These are phyloP conservation scores for Lignosus rhinocerotis DNA, from an alignment of 1,284 basidiomycete species.

Conservation along the genomic window DNA sequence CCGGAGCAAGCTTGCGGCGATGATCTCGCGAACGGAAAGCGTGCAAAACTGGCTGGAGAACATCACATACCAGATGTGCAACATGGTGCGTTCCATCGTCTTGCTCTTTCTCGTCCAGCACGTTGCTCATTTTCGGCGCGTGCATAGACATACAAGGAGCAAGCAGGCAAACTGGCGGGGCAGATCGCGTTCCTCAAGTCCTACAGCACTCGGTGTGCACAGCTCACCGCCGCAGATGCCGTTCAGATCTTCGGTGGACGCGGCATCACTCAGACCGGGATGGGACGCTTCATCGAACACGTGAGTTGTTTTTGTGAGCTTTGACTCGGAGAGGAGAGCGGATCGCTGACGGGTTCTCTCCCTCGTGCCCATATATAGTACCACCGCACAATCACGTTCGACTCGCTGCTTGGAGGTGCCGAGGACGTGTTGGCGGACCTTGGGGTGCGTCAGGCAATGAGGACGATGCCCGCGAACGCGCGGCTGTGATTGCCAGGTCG, in stretches of 20 bases:
- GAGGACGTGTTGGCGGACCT: slow-evolving; percentile 73
- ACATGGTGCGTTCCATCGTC: slow-evolving; percentile 58
- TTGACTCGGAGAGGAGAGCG: not conserved
- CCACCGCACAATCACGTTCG: slow-evolving; percentile 68
- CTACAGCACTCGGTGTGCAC: slow-evolving; percentile 64
- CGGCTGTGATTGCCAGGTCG: slow-evolving; percentile 34
- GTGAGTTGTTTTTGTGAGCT: slow-evolving; percentile 36
- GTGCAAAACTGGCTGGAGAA: slow-evolving; percentile 88
- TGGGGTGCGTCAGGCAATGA: slow-evolving; percentile 64
- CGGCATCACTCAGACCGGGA: slow-evolving; percentile 73
- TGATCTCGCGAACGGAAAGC: slow-evolving; percentile 84
- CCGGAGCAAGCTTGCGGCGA: slow-evolving; percentile 79
- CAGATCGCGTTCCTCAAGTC: slow-evolving; percentile 82
- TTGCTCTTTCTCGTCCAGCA: not conserved
- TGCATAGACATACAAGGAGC: slow-evolving; percentile 33
- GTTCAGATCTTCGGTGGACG: slow-evolving; percentile 83
- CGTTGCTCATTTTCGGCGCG: not conserved
- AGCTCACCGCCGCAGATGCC: slow-evolving; percentile 77
- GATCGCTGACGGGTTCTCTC: too few relatives aligned
- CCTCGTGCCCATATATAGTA: slow-evolving; percentile 41
- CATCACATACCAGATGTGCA: slow-evolving; percentile 89
- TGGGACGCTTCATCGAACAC: slow-evolving; percentile 74
- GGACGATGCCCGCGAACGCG: slow-evolving; percentile 56
- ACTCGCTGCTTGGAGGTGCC: slow-evolving; percentile 70
- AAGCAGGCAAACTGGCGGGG: slow-evolving; percentile 38